Evolutionary conservation across 441 rosid genomes (phyloP).

Genomic region (Populus hybrid): DNA sequence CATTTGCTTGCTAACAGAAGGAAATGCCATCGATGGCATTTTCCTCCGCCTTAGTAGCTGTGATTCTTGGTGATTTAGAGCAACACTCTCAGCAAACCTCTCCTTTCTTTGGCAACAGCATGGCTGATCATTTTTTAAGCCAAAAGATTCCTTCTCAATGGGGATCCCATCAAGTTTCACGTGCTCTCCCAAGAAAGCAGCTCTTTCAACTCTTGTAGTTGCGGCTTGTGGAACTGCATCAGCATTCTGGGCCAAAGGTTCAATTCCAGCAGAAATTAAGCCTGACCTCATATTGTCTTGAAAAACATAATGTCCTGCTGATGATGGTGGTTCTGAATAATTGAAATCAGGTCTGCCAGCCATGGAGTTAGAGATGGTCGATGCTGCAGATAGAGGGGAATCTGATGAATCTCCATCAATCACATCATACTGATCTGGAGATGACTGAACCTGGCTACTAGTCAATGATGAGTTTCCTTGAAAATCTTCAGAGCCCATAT

Average conservation of each 20-base stretch:
- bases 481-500: slow-evolving; percentile 70
- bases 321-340: slow-evolving; percentile 36
- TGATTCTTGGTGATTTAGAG: slow-evolving; percentile 50
- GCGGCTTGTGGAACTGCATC: slow-evolving; percentile 31
- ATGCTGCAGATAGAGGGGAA: slow-evolving; percentile 71
- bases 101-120: slow-evolving; percentile 90
- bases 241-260: slow-evolving; percentile 33
- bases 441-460: slow-evolving; percentile 67
- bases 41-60: slow-evolving; percentile 53
- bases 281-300: slow-evolving; percentile 38
- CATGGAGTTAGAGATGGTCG: slow-evolving; percentile 62
- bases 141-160: slow-evolving; percentile 48
- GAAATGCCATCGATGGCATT: slow-evolving; percentile 38
- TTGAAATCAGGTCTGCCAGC: slow-evolving; percentile 37
- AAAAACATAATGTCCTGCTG: slow-evolving; percentile 29
- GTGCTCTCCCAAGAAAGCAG: slow-evolving; percentile 29
- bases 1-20: slow-evolving; percentile 32
- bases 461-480: slow-evolving; percentile 81
- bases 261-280: slow-evolving; percentile 28
- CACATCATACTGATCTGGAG: slow-evolving; percentile 63
- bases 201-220: slow-evolving; percentile 38
- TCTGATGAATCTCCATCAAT: slow-evolving; percentile 56
- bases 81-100: slow-evolving; percentile 41
- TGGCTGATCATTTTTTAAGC: slow-evolving; percentile 57
- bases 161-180: slow-evolving; percentile 30